Conservation (phyloP, 2,329 filamentous ascomycete species). For the Claviceps fusiformis region DNA sequence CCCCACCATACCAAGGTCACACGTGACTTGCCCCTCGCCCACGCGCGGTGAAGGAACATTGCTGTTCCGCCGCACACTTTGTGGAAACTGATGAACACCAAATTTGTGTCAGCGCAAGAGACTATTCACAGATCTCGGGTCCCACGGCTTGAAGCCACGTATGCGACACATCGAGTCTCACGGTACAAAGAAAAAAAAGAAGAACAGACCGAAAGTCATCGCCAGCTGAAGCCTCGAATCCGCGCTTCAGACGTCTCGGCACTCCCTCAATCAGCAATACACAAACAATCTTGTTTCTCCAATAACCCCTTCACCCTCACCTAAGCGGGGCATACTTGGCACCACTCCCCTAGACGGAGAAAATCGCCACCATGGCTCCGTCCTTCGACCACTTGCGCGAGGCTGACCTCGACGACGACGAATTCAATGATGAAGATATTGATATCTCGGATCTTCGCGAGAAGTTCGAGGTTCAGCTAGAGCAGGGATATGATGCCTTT, state of each 20-base stretch:
- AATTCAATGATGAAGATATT: constrained; percentile 84
- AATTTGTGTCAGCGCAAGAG: constrained; percentile 20
- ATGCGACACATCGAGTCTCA: constrained; percentile 1
- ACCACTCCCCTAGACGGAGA: constrained; percentile 19
- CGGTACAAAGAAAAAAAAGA: neutral
- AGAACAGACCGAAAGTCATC: neutral
- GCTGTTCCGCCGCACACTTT: constrained; percentile 29
- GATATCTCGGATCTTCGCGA: constrained; percentile 90
- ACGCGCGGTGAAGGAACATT: constrained; percentile 22
- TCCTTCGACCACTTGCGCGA: constrained; percentile 88
- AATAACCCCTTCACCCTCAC: constrained; percentile 7
- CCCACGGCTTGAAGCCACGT: neutral
- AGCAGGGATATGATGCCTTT: constrained; percentile 92
- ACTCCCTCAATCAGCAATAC: neutral
- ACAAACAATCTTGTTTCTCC: neutral
- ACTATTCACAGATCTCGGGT: neutral
- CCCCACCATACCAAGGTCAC: constrained; percentile 9
- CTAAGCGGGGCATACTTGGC: constrained; percentile 23
- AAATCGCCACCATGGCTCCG: constrained; percentile 58
- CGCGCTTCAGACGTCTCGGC: neutral
- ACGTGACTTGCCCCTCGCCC: constrained; percentile 29
- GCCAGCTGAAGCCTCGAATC: neutral
- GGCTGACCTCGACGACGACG: constrained; percentile 73
- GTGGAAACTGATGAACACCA: constrained; percentile 22
- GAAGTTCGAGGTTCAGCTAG: constrained; percentile 89